Percentiles rank a stretch among this genome's conserved stretches.
Evolutionary conservation across 139 green algal genomes (phyloP).

Genomic region (Yamagishiella unicocca): DNA sequence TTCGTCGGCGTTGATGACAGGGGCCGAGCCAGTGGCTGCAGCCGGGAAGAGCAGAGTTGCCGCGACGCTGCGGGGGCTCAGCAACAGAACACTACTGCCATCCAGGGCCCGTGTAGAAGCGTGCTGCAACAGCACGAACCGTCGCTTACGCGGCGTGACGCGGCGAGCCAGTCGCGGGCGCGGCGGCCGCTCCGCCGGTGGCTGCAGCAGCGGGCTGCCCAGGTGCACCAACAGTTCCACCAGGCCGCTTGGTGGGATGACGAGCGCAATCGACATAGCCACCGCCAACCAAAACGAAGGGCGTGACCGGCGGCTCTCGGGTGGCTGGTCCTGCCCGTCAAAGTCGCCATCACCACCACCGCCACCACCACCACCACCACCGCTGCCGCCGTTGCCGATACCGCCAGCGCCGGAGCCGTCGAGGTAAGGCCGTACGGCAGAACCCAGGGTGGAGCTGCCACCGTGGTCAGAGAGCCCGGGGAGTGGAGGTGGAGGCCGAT

Average conservation of each 20-base stretch:
- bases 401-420: not conserved
- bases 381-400: not conserved
- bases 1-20: not conserved
- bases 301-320: no score
- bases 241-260: conserved; percentile 29
- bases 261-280: conserved; percentile 27
- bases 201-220: not conserved
- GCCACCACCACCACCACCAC: not conserved
- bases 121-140: conserved; percentile 25
- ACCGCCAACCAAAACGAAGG: conserved; percentile 31
- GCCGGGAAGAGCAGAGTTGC: conserved; percentile 7
- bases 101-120: not conserved
- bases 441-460: not conserved
- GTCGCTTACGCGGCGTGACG: not conserved
- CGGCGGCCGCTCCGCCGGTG: not conserved
- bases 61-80: not conserved
- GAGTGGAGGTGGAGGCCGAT: not conserved
- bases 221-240: conserved; percentile 18
- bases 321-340: no score
- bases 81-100: conserved; percentile 13
- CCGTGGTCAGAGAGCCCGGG: not conserved
- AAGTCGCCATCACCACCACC: not conserved
- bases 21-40: not conserved
- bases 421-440: not conserved
- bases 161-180: conserved; percentile 24